Percentiles rank a stretch among this genome's conserved stretches.
Evolutionary conservation across 2,329 filamentous ascomycete species (phyloP).

Genomic region (Sporothrix brasiliensis): DNA sequence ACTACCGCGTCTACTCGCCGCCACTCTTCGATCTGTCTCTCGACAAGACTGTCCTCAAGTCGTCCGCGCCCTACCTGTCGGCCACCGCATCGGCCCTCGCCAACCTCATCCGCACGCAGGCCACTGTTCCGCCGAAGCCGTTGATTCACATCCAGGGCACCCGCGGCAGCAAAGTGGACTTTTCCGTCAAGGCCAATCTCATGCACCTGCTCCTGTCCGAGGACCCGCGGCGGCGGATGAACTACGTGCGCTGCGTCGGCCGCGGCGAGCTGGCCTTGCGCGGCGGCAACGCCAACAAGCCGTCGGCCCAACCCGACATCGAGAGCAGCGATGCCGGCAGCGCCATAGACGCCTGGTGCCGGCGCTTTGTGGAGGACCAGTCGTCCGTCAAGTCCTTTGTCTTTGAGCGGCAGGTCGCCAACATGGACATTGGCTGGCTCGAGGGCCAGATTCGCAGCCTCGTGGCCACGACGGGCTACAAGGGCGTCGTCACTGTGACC

Average conservation of each 20-base stretch:
- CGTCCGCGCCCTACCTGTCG: slow-evolving; percentile 54
- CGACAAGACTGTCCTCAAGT: slow-evolving; percentile 53
- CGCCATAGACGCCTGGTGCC: slow-evolving; percentile 55
- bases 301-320: slow-evolving; percentile 50
- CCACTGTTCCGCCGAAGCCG: slow-evolving; percentile 59
- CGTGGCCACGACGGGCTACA: slow-evolving; percentile 54
- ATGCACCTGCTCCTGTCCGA: slow-evolving; percentile 57
- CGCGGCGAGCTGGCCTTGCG: slow-evolving; percentile 55
- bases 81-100: slow-evolving; percentile 51
- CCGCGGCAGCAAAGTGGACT: slow-evolving; percentile 52
- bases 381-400: slow-evolving; percentile 53
- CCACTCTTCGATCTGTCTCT: slow-evolving; percentile 55
- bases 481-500: slow-evolving; percentile 52
- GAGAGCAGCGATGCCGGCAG: slow-evolving; percentile 48
- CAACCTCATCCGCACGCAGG: slow-evolving; percentile 52
- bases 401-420: slow-evolving; percentile 57
- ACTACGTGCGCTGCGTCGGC: slow-evolving; percentile 58
- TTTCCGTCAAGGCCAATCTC: slow-evolving; percentile 58
- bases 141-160: slow-evolving; percentile 55
- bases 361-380: slow-evolving; percentile 51
- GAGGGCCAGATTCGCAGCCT: slow-evolving; percentile 58
- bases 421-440: slow-evolving; percentile 58
- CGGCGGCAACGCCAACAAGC: slow-evolving; percentile 47
- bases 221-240: slow-evolving; percentile 49
- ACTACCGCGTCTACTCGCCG: slow-evolving; percentile 58